Conservation (phyloP, 1,284 basidiomycete genomes). For the Neonothopanus nambi region DNA sequence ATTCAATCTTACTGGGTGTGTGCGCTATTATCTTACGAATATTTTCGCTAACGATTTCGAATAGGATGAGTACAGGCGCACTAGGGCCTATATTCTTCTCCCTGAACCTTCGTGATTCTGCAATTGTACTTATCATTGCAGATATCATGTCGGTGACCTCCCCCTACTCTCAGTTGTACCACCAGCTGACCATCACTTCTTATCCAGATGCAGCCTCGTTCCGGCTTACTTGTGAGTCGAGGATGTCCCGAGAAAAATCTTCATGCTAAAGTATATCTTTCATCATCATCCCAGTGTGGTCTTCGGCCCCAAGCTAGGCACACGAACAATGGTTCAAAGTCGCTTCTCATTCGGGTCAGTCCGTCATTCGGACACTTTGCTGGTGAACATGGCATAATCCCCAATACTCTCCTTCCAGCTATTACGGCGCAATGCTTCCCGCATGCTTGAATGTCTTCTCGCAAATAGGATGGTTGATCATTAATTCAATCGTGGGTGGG, state of each 20-base stretch:
- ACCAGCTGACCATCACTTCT: too few relatives aligned
- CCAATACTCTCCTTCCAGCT: conserved; percentile 36
- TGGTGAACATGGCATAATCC: neutral
- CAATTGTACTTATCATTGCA: conserved; percentile 51
- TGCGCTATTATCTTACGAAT: neutral
- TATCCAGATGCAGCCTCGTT: conserved; percentile 31
- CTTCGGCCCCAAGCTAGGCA: conserved; percentile 62
- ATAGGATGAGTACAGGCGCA: conserved; percentile 15
- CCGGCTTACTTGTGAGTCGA: conserved; percentile 62
- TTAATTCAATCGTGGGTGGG: conserved; percentile 77
- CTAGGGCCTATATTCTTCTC: conserved; percentile 61
- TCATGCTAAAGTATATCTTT: conserved; percentile 19
- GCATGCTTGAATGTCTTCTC: conserved; percentile 64
- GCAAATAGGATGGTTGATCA: conserved; percentile 68
- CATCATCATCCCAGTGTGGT: conserved; percentile 38
- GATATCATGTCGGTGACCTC: conserved; percentile 50
- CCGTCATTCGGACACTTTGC: conserved; percentile 7
- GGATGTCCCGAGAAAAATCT: conserved; percentile 7
- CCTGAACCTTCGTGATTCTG: conserved; percentile 53
- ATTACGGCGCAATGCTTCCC: conserved; percentile 62
- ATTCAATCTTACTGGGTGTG: conserved; percentile 57
- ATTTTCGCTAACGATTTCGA: neutral
- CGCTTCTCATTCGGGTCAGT: conserved; percentile 40
- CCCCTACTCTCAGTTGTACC: neutral
- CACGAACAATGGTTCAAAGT: conserved; percentile 61